These are phyloP conservation scores for Triticum timopheevii DNA, from an alignment of 176 grass and related monocot species.

Conservation along the genomic window DNA sequence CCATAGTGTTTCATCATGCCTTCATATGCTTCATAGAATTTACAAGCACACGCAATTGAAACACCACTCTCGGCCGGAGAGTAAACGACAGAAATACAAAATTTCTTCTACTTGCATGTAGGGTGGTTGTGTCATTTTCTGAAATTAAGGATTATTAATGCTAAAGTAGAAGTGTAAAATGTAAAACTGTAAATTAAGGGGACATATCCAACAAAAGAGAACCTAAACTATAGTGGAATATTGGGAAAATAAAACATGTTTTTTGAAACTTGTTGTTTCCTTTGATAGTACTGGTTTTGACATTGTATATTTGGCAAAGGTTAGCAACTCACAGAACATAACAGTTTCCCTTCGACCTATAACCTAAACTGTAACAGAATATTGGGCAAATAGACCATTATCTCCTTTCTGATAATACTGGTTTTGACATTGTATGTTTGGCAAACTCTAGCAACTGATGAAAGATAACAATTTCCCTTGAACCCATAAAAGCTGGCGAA, in stretches of 20 bases:
- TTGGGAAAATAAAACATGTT: not conserved
- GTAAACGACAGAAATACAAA: not conserved
- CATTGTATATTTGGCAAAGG: not conserved
- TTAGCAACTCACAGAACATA: not conserved
- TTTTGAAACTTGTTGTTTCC: not conserved
- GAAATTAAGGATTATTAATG: not conserved
- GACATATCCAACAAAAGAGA: not conserved
- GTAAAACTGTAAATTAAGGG: constrained; percentile 10
- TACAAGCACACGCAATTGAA: not conserved
- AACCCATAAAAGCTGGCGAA: constrained; percentile 1
- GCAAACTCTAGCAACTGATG: not conserved
- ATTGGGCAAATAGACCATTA: not conserved
- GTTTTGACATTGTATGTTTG: not conserved
- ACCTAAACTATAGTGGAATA: not conserved
- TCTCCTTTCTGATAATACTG: not conserved
- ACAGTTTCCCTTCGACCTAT: not conserved
- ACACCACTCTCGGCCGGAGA: not conserved
- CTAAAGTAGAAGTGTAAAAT: not conserved
- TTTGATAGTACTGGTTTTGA: not conserved
- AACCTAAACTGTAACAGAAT: not conserved
- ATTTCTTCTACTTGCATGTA: not conserved
- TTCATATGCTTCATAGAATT: too few species aligned
- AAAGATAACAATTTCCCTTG: not conserved
- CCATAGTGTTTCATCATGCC: too few species aligned
- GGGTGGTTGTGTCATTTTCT: not conserved